phyloP scores from a whole-genome alignment of 257 asterid species.

The Striga asiatica region DNA sequence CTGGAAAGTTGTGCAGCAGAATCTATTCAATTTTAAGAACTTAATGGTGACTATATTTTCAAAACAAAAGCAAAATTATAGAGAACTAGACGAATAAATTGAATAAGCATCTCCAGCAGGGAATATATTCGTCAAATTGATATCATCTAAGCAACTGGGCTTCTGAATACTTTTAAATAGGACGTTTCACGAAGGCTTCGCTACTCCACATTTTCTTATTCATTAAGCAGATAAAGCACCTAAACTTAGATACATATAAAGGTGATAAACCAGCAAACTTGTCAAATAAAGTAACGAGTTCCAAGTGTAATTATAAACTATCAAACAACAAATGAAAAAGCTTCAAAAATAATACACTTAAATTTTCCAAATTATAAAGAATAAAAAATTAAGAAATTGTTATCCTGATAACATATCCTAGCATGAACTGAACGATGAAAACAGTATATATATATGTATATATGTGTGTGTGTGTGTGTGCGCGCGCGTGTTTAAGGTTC shows the following conservation, averaged over 20 bases:
- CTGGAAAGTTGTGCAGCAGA: not conserved
- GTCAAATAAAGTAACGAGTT: conserved; percentile 5
- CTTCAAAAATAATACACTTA: not conserved
- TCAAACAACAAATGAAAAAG: not conserved
- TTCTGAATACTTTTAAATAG: not conserved
- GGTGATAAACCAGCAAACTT: not conserved
- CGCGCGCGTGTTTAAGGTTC: conserved; percentile 1
- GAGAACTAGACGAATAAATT: conserved; percentile 5
- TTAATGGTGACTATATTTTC: not conserved
- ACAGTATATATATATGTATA: too few species aligned
- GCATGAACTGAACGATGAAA: not conserved
- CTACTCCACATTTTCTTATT: not conserved
- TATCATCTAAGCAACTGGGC: not conserved
- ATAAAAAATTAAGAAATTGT: not conserved
- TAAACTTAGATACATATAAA: not conserved
- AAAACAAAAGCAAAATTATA: not conserved
- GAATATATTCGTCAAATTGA: not conserved
- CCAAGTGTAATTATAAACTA: conserved; percentile 10
- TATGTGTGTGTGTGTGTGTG: too few species aligned
- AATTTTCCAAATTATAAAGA: not conserved
- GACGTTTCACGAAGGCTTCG: not conserved
- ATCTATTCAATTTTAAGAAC: not conserved
- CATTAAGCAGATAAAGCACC: not conserved
- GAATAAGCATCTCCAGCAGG: not conserved
- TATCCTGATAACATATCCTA: not conserved